Base-by-base conservation (phyloP, 257 asterid species). In the Striga asiatica region DNA sequence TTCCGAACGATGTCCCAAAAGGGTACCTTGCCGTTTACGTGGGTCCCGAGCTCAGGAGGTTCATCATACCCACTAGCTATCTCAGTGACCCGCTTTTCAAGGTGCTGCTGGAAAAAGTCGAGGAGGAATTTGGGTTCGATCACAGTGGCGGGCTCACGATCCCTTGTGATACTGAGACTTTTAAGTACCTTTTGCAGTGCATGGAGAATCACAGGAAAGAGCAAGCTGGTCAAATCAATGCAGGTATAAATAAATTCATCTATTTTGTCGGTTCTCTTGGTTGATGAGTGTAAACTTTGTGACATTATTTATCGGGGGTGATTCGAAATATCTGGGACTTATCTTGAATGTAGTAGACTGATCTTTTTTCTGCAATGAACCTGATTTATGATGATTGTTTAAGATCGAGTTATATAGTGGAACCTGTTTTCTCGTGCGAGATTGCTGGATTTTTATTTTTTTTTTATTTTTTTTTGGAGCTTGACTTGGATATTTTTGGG, bases 81-180 rank as follows among this genome's bases (percentile, higher is more conserved):
- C 83, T 80, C n/a, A 62, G 76, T 48, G 78, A 76, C 64, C 83
- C 79, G 8, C 59, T 80, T 64, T 80, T 80, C 55, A 80, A 80
- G 64, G 76, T 76, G 48, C 34, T 80, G 71, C 61, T 80, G 18
- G 83, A 80, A 12, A 80, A 80, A 63, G 81, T 65, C 14, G 88
- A 80, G 78, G 88, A 80, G 77, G 88, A 80, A 76, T 80, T 80
- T 69, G 88, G 83, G 56, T 80, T 76, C 21, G 88, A 80, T 69
- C 79, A 80, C 24, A 60, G 71, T 24, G 88, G 88, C 1, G 83
- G 76, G 20, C 79, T 80, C 41, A 76, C 79, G 0, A 76, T 80
- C 58, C 83, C 88, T 0, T 80, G 88, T 20, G 88, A 80, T 61
- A 76, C 56, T 1, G 88, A 80, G 78, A 76, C 81, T 27, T 80